phyloP scores from a whole-genome alignment of 108 stramenopile species.

The Skeletonema marinoi region DNA sequence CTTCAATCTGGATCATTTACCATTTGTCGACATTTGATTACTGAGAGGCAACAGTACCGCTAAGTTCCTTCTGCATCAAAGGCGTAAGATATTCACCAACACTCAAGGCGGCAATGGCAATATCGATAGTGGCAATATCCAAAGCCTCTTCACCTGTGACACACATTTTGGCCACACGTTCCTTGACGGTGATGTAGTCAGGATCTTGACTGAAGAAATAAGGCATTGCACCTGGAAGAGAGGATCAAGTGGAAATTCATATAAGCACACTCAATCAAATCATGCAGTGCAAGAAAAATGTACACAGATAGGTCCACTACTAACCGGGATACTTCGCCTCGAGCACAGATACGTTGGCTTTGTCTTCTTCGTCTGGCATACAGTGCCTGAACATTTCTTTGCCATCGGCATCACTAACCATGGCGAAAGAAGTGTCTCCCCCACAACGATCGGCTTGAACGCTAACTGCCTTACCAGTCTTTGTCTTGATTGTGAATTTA shows the following conservation, averaged over 20 bases:
- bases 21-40: neutral
- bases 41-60: neutral
- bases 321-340: constrained; percentile 88
- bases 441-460: constrained; percentile 93
- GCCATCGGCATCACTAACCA: constrained; percentile 68
- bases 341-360: constrained; percentile 74
- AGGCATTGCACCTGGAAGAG: constrained; percentile 93
- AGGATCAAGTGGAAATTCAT: too few species aligned
- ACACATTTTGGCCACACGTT: constrained; percentile 76
- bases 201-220: constrained; percentile 95
- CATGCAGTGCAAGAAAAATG: too few species aligned
- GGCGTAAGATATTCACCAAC: constrained; percentile 90
- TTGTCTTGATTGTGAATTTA: constrained; percentile 94
- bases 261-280: too few species aligned
- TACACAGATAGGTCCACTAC: too few species aligned
- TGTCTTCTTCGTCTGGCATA: constrained; percentile 94
- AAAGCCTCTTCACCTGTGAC: constrained; percentile 72
- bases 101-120: constrained; percentile 86
- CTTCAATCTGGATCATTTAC: neutral
- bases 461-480: constrained; percentile 82
- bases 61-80: constrained; percentile 71
- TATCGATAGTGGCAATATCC: constrained; percentile 91
- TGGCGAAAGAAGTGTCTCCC: constrained; percentile 81
- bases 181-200: constrained; percentile 96
- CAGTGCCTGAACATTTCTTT: constrained; percentile 83